Evolutionary conservation across 2,329 filamentous ascomycete species (phyloP).

Genomic region (Penicillium sp.): DNA sequence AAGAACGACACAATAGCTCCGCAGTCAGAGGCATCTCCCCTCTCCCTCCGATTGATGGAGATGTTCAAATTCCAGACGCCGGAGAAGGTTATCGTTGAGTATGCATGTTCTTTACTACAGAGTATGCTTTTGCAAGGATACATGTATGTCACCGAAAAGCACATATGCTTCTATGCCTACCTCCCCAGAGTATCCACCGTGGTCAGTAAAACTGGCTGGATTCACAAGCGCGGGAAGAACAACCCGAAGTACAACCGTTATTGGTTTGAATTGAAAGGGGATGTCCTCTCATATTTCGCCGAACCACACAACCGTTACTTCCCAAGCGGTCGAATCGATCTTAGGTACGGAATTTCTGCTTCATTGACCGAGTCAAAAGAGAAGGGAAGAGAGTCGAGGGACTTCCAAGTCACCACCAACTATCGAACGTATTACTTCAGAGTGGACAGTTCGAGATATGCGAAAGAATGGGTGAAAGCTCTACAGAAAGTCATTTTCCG

Average conservation of each 20-base stretch:
- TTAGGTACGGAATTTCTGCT: slow-evolving; percentile 91
- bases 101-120: slow-evolving; percentile 90
- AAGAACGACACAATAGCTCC: slow-evolving; percentile 58
- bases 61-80: slow-evolving; percentile 83
- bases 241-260: slow-evolving; percentile 88
- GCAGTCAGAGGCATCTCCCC: slow-evolving; percentile 55
- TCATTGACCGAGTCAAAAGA: slow-evolving; percentile 72
- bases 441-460: slow-evolving; percentile 84
- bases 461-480: slow-evolving; percentile 95
- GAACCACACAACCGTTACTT: slow-evolving; percentile 88
- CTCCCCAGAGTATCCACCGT: slow-evolving; percentile 87
- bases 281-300: slow-evolving; percentile 87
- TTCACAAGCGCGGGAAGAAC: slow-evolving; percentile 85
- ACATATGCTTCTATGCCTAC: slow-evolving; percentile 97
- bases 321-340: slow-evolving; percentile 86
- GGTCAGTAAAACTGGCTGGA: slow-evolving; percentile 82
- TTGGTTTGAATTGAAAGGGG: slow-evolving; percentile 91
- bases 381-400: slow-evolving; percentile 70
- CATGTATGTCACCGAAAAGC: slow-evolving; percentile 90
- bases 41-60: slow-evolving; percentile 75
- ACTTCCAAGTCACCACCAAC: slow-evolving; percentile 82
- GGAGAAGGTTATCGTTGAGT: slow-evolving; percentile 88
- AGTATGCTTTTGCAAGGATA: slow-evolving; percentile 92
- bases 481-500: slow-evolving; percentile 94
- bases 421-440: slow-evolving; percentile 84